These are phyloP conservation scores for Trametes villosa DNA, from an alignment of 768 basidiomycete species.

Conservation along the genomic window DNA sequence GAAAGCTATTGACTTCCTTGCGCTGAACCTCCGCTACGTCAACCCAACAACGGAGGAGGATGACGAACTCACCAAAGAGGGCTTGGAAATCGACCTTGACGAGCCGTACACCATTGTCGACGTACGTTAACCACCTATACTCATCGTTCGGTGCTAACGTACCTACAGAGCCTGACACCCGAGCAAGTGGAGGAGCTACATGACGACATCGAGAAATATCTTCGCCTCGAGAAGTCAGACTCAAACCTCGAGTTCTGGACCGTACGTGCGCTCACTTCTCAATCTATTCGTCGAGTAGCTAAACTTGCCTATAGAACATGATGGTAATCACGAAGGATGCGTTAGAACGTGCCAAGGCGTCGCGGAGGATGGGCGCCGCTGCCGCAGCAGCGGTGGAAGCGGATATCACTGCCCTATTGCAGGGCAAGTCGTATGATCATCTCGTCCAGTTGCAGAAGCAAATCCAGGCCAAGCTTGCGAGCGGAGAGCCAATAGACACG, in stretches of 20 bases:
- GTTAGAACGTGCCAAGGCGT: constrained; percentile 72
- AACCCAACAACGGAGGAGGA: constrained; percentile 71
- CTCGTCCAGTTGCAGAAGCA: constrained; percentile 81
- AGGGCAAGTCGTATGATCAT: constrained; percentile 86
- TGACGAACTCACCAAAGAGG: constrained; percentile 70
- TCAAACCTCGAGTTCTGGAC: constrained; percentile 98
- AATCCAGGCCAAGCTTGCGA: constrained; percentile 85
- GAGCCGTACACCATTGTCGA: constrained; percentile 98
- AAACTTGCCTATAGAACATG: constrained; percentile 70
- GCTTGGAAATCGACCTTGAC: constrained; percentile 96
- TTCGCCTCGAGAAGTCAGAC: constrained; percentile 82
- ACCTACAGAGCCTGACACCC: constrained; percentile 72
- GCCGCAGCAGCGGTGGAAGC: constrained; percentile 81
- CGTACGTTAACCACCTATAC: no score
- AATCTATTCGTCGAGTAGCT: constrained; percentile 1
- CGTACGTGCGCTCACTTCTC: constrained; percentile 50
- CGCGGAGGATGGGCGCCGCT: constrained; percentile 65
- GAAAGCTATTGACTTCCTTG: constrained; percentile 97
- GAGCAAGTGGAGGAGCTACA: constrained; percentile 93
- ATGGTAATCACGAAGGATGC: constrained; percentile 95
- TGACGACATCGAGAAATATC: constrained; percentile 91
- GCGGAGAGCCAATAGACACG: constrained; percentile 93
- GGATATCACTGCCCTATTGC: constrained; percentile 80
- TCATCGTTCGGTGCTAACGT: constrained; percentile 14
- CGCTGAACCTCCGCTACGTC: constrained; percentile 93